Evolutionary conservation across 306 rosid genomes (phyloP).

Genomic region (Prunus mume): DNA sequence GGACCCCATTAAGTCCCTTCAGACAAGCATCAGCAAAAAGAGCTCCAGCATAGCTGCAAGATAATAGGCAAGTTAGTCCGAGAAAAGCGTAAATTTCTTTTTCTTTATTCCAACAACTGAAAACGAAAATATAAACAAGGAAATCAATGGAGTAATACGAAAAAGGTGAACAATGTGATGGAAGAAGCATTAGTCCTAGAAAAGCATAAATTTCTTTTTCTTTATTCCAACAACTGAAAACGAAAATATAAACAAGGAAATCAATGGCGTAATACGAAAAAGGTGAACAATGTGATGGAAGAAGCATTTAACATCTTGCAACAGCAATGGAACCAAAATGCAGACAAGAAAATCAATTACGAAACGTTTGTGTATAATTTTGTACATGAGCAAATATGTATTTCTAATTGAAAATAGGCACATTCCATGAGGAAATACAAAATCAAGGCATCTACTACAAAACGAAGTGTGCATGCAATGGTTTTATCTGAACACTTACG

Average conservation of each 20-base stretch:
- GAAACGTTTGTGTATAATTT: not conserved
- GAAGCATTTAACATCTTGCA: not conserved
- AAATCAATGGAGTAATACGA: not conserved
- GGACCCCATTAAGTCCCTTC: constrained; percentile 97
- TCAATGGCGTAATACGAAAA: not conserved
- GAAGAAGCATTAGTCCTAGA: not conserved
- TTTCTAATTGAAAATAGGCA: not conserved
- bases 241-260: not conserved
- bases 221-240: not conserved
- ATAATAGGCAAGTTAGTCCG: constrained; percentile 3
- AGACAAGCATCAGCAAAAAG: constrained; percentile 97
- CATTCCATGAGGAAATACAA: not conserved
- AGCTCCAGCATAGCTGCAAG: constrained; percentile 90
- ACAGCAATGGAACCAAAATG: not conserved
- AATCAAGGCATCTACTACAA: not conserved
- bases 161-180: not conserved
- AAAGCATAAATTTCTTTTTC: not conserved
- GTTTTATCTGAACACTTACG: constrained; percentile 52
- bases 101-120: not conserved
- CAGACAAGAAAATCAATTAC: not conserved
- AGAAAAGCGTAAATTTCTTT: not conserved
- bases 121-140: not conserved
- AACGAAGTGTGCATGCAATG: not conserved
- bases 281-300: not conserved
- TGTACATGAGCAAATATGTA: not conserved